These are phyloP conservation scores for Alternaria gaisen DNA, from an alignment of 2,329 filamentous ascomycete genomes.

Conservation along the genomic window DNA sequence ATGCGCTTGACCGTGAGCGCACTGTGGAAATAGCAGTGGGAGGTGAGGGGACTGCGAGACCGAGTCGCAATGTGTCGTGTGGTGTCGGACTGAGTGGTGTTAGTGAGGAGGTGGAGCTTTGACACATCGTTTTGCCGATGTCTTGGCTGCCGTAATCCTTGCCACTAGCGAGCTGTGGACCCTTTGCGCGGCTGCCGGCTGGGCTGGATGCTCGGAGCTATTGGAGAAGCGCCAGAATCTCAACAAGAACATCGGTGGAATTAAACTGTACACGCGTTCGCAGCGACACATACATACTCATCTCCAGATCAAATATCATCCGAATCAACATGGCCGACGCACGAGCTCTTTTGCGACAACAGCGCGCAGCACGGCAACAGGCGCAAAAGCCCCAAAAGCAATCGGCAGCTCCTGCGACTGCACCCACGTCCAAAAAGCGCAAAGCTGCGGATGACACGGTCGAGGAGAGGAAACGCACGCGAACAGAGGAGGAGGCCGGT, in stretches of 20 bases:
- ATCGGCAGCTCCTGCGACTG: conserved; percentile 40
- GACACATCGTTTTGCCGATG: conserved; percentile 33
- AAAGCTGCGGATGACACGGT: conserved; percentile 43
- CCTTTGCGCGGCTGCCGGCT: conserved; percentile 10
- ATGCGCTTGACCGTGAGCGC: conserved; percentile 19
- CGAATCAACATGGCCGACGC: conserved; percentile 48
- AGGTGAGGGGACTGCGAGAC: conserved; percentile 24
- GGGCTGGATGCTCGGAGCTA: conserved; percentile 5
- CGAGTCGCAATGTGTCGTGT: conserved; percentile 39
- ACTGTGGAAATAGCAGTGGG: conserved; percentile 19
- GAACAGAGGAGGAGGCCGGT: conserved; percentile 42
- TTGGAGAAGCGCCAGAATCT: conserved; percentile 3
- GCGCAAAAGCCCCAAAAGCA: conserved; percentile 41
- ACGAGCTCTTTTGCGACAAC: conserved; percentile 50
- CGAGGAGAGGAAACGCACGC: conserved; percentile 46
- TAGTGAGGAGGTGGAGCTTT: conserved; percentile 42
- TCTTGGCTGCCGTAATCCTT: conserved; percentile 25
- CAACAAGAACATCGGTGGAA: conserved; percentile 4
- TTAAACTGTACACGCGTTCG: neutral
- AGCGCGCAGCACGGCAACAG: conserved; percentile 50
- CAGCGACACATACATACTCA: neutral
- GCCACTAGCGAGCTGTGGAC: conserved; percentile 11
- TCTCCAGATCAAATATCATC: neutral
- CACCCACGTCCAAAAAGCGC: conserved; percentile 46
- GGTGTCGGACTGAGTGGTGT: conserved; percentile 32